Evolutionary conservation across 495 filamentous ascomycete species (phyloP), one percentile per base, ranked within the genome.

Genomic region (Neurospora sp.): DNA sequence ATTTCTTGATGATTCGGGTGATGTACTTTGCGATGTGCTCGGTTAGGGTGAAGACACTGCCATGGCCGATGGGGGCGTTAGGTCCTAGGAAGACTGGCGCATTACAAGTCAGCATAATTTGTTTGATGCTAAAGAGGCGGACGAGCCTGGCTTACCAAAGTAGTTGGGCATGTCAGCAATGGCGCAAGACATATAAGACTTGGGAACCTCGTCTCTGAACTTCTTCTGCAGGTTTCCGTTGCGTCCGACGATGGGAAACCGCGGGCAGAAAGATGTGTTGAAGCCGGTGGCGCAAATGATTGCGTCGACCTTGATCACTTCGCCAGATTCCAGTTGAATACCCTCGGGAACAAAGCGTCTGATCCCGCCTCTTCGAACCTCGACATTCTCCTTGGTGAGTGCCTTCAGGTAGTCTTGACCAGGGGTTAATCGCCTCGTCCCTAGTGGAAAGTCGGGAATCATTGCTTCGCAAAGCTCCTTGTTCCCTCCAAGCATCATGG

Each of bases 201-300:
- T 80, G 18, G 84, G 83, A 11, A 74, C 75, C 9, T 80, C 78
- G 10, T 76, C 75, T 31, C 65, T 74, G 80, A 83, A 83, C 16
- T 22, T 73, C 38, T 85, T 81, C 71, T 86, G 84, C 53, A 86
- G 77, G 69, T 86, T 85, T 10, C 88, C 82, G 8, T 84, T 80
- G 68, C 86, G 81, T 16, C 87, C 86, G 22, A 88, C 80, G 71
- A 91, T 82, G 4, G 88, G 85, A 74, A 91, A 92, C 5, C 87
- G 86, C 0, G 90, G 89, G 12, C 83, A 80, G 73, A 91, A 87
- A 22, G 89, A 88, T 6, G 78, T 81, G 71, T 92, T 88, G 61
- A 90, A 91, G 7, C 91, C 91, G 0, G 91, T 94, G 4, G 91
- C 87, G 77, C 91, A 93, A 75, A 94, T 85, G n/a, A 90, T 85